Evolutionary conservation across 2,329 filamentous ascomycete genomes (phyloP).

Genomic region (Huntiella bhutanensis): DNA sequence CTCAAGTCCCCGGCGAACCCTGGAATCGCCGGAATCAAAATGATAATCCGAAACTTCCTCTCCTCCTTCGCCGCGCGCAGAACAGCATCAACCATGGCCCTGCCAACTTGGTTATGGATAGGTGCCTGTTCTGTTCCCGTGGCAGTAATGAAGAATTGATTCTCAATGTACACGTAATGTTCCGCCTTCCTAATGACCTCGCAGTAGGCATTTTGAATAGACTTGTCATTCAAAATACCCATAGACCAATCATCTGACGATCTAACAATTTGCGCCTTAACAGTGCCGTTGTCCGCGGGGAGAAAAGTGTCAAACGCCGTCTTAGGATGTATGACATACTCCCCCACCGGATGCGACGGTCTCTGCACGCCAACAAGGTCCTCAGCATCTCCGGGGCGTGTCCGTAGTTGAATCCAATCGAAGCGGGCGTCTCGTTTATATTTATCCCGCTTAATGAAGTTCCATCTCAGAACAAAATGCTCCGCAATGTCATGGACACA

Average conservation of each 20-base stretch:
- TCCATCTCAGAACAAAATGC: slow-evolving; percentile 89
- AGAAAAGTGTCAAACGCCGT: slow-evolving; percentile 49
- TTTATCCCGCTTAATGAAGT: slow-evolving; percentile 92
- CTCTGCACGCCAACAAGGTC: slow-evolving; percentile 76
- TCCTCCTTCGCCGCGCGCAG: slow-evolving; percentile 63
- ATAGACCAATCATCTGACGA: slow-evolving; percentile 89
- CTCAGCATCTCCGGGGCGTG: slow-evolving; percentile 58
- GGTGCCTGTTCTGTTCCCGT: slow-evolving; percentile 76
- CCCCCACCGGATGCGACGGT: slow-evolving; percentile 73
- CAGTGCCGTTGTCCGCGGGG: slow-evolving; percentile 46
- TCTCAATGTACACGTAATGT: slow-evolving; percentile 94
- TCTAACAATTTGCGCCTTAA: slow-evolving; percentile 70
- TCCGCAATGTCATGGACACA: slow-evolving; percentile 88
- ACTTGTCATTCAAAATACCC: slow-evolving; percentile 67
- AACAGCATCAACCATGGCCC: slow-evolving; percentile 77
- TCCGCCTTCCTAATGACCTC: slow-evolving; percentile 74
- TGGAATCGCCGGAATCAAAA: slow-evolving; percentile 77
- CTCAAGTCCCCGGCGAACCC: slow-evolving; percentile 86
- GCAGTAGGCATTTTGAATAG: slow-evolving; percentile 71
- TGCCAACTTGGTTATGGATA: slow-evolving; percentile 72
- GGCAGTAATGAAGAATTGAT: slow-evolving; percentile 95
- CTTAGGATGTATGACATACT: slow-evolving; percentile 67
- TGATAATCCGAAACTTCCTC: slow-evolving; percentile 77
- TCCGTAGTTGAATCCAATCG: slow-evolving; percentile 69
- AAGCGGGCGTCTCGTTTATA: slow-evolving; percentile 76